phyloP scores from a whole-genome alignment of 164 flowering plant species.

The Berberis vulgaris region DNA sequence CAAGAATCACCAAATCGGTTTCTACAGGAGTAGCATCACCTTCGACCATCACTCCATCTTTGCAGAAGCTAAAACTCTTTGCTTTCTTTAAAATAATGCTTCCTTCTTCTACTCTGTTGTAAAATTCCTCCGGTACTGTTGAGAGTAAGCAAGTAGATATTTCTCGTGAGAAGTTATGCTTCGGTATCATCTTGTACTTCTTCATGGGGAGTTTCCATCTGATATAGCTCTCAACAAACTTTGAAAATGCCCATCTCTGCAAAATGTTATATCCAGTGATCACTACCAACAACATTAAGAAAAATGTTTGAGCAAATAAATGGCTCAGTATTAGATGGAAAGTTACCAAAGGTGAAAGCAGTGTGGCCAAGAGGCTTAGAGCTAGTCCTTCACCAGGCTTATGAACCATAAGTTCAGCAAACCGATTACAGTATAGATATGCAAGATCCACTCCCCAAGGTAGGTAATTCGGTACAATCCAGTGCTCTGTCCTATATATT shows the following conservation, averaged over 20 bases:
- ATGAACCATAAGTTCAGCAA: constrained; percentile 56
- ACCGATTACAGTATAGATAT: constrained; percentile 35
- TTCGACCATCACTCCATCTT: constrained; percentile 39
- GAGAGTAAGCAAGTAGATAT: constrained; percentile 29
- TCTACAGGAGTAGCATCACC: constrained; percentile 23
- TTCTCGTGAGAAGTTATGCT: constrained; percentile 37
- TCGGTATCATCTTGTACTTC: constrained; percentile 50
- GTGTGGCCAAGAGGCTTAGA: constrained; percentile 32
- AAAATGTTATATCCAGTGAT: neutral
- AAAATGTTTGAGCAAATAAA: too few species aligned
- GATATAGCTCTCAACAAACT: constrained; percentile 48
- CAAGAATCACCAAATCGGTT: constrained; percentile 51
- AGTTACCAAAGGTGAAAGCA: constrained; percentile 49
- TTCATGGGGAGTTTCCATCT: constrained; percentile 33
- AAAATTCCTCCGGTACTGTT: constrained; percentile 44
- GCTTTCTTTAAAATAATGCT: constrained; percentile 46
- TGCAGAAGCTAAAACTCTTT: constrained; percentile 35
- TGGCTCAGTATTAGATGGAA: neutral
- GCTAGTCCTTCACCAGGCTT: constrained; percentile 62
- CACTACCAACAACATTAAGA: too few species aligned
- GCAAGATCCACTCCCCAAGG: constrained; percentile 46
- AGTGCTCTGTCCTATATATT: constrained; percentile 36
- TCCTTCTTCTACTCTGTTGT: constrained; percentile 48
- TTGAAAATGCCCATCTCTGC: constrained; percentile 60
- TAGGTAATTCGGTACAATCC: constrained; percentile 40